These are phyloP conservation scores for Ambispora gerdemannii DNA, from an alignment of 192 early-diverging fungal genomes.

Conservation along the genomic window DNA sequence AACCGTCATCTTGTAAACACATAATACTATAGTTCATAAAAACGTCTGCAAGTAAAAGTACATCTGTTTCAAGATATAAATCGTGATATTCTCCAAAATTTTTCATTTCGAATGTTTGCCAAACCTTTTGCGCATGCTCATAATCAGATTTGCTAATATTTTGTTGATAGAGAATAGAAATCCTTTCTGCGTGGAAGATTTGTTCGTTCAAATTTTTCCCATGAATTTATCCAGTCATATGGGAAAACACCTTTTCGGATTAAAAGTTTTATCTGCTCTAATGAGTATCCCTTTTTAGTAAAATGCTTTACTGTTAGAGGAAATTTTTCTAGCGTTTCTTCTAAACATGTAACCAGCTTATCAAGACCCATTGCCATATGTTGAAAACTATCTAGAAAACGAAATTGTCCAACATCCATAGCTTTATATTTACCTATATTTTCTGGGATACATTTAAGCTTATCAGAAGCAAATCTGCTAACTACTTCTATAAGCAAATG, in stretches of 20 bases:
- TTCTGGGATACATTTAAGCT: conserved; percentile 16
- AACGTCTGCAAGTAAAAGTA: conserved; percentile 23
- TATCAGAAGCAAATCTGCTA: conserved; percentile 1
- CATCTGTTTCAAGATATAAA: conserved; percentile 19
- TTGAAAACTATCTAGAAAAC: conserved; percentile 19
- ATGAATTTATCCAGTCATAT: conserved; percentile 25
- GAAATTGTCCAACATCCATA: conserved; percentile 11
- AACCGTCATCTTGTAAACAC: conserved; percentile 18
- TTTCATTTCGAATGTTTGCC: conserved; percentile 14
- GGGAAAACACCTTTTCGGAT: conserved; percentile 20
- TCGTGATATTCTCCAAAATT: conserved; percentile 26
- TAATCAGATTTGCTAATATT: conserved; percentile 21
- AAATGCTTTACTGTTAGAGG: conserved; percentile 17
- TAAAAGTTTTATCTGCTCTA: conserved; percentile 9
- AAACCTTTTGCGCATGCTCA: conserved; percentile 8
- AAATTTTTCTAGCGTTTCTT: conserved; percentile 6
- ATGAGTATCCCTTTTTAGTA: conserved; percentile 9
- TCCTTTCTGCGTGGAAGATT: conserved; percentile 11
- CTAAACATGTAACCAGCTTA: conserved; percentile 11
- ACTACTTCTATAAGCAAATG: conserved; percentile 10
- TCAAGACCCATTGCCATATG: conserved; percentile 18
- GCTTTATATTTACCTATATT: conserved; percentile 22
- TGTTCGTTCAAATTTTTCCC: conserved; percentile 23
- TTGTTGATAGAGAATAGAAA: conserved; percentile 25
- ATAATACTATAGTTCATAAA: conserved; percentile 29